phyloP scores from a whole-genome alignment of 257 asterid genomes.

The Rhazya stricta region DNA sequence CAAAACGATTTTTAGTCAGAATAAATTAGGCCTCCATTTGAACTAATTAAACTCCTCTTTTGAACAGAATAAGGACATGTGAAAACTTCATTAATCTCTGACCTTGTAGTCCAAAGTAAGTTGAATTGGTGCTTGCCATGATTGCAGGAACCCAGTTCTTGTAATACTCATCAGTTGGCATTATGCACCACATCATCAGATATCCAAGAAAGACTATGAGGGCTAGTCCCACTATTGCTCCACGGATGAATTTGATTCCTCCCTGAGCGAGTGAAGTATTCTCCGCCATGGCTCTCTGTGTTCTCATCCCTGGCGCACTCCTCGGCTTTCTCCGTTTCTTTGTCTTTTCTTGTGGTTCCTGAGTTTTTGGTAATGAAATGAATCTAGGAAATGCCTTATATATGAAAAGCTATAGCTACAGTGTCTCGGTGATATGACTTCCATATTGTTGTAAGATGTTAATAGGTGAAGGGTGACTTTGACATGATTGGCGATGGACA shows the following conservation, averaged over 20 bases:
- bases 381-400: neutral
- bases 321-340: neutral
- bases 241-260: conserved; percentile 37
- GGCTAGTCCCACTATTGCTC: conserved; percentile 49
- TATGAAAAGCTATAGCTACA: neutral
- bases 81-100: neutral
- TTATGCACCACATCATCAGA: conserved; percentile 93
- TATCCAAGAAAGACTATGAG: conserved; percentile 75
- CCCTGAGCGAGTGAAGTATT: conserved; percentile 5
- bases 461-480: conserved; percentile 1
- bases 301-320: neutral
- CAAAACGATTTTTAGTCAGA: neutral
- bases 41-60: neutral
- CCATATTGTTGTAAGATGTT: neutral
- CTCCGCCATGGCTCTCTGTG: neutral
- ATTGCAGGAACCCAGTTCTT: conserved; percentile 70
- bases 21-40: neutral
- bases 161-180: conserved; percentile 95
- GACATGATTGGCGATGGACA: neutral
- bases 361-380: neutral
- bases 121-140: conserved; percentile 61
- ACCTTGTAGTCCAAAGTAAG: conserved; percentile 94
- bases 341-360: neutral
- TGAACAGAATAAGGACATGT: neutral
- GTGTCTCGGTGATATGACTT: neutral